A percentile compares a stretch with the other conserved stretches of the same genome.
Conservation (phyloP, 176 grass and related monocot species). For the Themeda triandra region DNA sequence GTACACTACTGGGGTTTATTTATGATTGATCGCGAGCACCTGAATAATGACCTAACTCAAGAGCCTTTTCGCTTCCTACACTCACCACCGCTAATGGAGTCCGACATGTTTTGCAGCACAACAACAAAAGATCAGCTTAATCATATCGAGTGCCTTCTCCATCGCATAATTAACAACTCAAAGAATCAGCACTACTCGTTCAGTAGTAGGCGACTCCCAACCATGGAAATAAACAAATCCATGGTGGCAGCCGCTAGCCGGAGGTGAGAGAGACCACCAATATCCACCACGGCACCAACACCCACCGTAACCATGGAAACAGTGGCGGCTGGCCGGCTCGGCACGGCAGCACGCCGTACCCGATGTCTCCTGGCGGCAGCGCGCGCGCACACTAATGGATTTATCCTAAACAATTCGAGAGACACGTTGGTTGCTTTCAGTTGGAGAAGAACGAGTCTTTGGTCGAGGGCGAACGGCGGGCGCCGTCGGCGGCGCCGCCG, state of each 20-base stretch:
- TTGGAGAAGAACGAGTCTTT: constrained; percentile 45
- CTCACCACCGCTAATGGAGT: constrained; percentile 38
- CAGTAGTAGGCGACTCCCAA: constrained; percentile 48
- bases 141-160: constrained; percentile 28
- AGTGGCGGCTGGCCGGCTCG: neutral
- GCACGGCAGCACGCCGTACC: no score
- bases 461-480: constrained; percentile 24
- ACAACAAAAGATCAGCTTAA: neutral
- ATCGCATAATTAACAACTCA: constrained; percentile 40
- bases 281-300: neutral
- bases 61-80: constrained; percentile 31
- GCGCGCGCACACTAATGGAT: neutral
- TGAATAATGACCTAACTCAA: constrained; percentile 59
- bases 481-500: neutral
- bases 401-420: neutral
- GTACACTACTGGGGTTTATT: neutral
- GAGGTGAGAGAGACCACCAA: neutral
- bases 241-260: neutral
- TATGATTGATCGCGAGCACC: constrained; percentile 38
- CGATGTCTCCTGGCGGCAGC: neutral
- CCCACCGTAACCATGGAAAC: constrained; percentile 6
- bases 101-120: constrained; percentile 37
- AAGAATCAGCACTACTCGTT: constrained; percentile 51
- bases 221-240: constrained; percentile 9
- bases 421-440: neutral